These are phyloP conservation scores for Rugosomyces carneus DNA, from an alignment of 1,284 basidiomycete genomes.

Conservation along the genomic window DNA sequence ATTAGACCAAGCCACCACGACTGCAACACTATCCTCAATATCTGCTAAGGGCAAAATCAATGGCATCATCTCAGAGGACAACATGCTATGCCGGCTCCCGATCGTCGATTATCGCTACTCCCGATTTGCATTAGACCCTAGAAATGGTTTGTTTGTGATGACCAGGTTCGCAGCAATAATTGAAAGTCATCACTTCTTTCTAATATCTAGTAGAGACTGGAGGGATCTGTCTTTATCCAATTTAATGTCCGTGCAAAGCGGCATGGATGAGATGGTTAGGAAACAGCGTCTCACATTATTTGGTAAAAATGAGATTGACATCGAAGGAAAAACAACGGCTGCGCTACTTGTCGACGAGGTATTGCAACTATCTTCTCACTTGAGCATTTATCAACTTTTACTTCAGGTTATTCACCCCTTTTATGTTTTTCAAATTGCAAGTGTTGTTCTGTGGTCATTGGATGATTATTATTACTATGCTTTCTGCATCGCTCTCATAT, in stretches of 20 bases:
- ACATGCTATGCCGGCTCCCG: conserved; percentile 46
- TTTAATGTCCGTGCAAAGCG: conserved; percentile 54
- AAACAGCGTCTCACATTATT: conserved; percentile 74
- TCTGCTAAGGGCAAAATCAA: conserved; percentile 20
- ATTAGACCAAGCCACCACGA: conserved; percentile 13
- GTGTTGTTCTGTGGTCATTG: conserved; percentile 89
- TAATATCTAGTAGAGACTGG: conserved; percentile 69
- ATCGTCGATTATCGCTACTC: conserved; percentile 84
- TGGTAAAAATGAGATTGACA: conserved; percentile 86
- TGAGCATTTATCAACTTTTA: conserved; percentile 23
- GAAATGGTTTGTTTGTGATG: conserved; percentile 79
- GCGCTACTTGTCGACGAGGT: conserved; percentile 90
- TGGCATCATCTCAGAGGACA: conserved; percentile 24
- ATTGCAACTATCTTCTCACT: conserved; percentile 10
- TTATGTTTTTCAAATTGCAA: conserved; percentile 98
- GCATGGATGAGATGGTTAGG: conserved; percentile 49
- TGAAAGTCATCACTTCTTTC: conserved; percentile 5
- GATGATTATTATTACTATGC: conserved; percentile 98
- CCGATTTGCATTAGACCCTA: conserved; percentile 84
- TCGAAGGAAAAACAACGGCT: conserved; percentile 82
- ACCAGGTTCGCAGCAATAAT: conserved; percentile 46
- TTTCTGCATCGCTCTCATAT: conserved; percentile 94
- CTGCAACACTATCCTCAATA: conserved; percentile 13
- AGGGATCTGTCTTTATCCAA: conserved; percentile 78
- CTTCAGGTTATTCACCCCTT: conserved; percentile 90